A percentile compares a stretch with the other conserved stretches of the same genome.
These are phyloP conservation scores for Stagonosporopsis chrysanthemi DNA, from an alignment of 2,329 filamentous ascomycete genomes.

Conservation along the genomic window DNA sequence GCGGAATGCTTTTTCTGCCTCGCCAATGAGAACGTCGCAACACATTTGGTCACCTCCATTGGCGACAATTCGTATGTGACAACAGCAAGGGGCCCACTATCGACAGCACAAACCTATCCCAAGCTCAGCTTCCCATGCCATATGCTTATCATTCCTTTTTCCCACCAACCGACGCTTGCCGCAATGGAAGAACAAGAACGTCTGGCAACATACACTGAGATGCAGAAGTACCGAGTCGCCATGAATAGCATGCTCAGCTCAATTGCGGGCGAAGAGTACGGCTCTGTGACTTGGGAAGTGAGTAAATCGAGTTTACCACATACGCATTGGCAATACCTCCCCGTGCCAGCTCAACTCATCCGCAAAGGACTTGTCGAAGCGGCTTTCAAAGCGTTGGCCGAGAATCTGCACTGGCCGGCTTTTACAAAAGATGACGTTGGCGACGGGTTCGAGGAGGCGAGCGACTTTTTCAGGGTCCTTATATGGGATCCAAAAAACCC, in stretches of 20 bases:
- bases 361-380: constrained; percentile 80
- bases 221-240: constrained; percentile 79
- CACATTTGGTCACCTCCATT: constrained; percentile 89
- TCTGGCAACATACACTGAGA: constrained; percentile 74
- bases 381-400: constrained; percentile 86
- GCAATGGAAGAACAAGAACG: constrained; percentile 68
- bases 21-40: constrained; percentile 81
- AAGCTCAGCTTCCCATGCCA: constrained; percentile 81
- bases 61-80: constrained; percentile 88
- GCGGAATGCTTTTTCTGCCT: constrained; percentile 95
- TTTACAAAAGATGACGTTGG: constrained; percentile 56
- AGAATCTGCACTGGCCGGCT: constrained; percentile 70
- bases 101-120: constrained; percentile 73
- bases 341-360: constrained; percentile 73
- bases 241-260: constrained; percentile 78
- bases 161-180: constrained; percentile 78
- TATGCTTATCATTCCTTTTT: constrained; percentile 87
- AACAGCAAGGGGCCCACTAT: constrained; percentile 88
- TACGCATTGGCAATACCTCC: constrained; percentile 91
- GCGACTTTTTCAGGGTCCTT: constrained; percentile 81
- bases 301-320: constrained; percentile 83
- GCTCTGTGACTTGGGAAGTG: constrained; percentile 91
- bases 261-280: constrained; percentile 65
- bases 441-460: constrained; percentile 53
- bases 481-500: constrained; percentile 69